Conservation (phyloP, 1,284 basidiomycete species). For the Ganoderma resinaceum region DNA sequence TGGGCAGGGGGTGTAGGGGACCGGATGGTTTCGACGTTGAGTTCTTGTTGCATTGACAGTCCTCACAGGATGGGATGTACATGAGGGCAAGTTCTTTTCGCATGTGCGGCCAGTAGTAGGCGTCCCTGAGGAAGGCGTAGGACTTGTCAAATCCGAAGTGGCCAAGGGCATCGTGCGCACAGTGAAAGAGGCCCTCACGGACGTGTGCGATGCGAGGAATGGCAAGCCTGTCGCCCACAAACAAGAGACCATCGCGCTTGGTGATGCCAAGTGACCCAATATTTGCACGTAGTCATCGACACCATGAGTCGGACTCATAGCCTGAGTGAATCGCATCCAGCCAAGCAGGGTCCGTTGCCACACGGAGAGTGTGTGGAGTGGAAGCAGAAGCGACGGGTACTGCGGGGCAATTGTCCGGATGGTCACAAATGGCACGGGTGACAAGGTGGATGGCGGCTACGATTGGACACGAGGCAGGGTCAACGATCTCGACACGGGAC, state of each 20-base stretch:
- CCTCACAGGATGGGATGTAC: conserved; percentile 31
- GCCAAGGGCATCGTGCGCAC: conserved; percentile 42
- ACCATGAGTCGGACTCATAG: background rate
- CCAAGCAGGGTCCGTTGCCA: conserved; percentile 4
- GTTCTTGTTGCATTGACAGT: conserved; percentile 35
- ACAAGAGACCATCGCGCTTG: conserved; percentile 38
- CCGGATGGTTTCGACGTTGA: conserved; percentile 18
- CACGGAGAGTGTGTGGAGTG: background rate
- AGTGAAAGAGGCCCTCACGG: conserved; percentile 32
- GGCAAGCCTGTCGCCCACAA: conserved; percentile 27
- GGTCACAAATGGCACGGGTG: background rate
- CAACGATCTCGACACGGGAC: background rate
- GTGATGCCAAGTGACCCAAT: conserved; percentile 13
- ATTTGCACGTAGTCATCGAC: background rate
- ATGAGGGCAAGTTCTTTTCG: conserved; percentile 35
- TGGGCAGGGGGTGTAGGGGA: conserved; percentile 34
- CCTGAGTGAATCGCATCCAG: background rate
- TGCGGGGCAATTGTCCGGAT: no score
- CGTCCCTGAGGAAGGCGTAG: conserved; percentile 36
- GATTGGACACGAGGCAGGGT: background rate
- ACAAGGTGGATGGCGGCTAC: background rate
- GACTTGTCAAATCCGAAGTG: conserved; percentile 48
- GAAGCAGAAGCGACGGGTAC: no score
- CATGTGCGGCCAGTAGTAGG: conserved; percentile 53
- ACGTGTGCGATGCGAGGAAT: conserved; percentile 38